Evolutionary conservation across 2,329 filamentous ascomycete genomes (phyloP).

Genomic region (Penicillium vulpinum): DNA sequence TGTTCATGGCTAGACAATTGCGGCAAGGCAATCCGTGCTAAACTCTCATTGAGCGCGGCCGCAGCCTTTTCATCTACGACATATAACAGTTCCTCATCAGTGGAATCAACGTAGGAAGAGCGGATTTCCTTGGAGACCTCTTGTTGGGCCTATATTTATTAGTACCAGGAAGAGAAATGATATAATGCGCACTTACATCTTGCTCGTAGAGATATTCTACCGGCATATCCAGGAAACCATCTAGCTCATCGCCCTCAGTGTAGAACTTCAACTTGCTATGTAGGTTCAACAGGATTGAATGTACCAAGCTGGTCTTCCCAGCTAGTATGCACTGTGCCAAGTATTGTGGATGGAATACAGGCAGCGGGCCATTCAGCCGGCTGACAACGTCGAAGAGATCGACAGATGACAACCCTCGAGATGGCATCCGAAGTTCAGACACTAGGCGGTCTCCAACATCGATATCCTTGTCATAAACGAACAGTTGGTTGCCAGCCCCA

Average conservation of each 20-base stretch:
- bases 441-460: conserved; percentile 62
- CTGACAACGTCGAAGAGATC: conserved; percentile 82
- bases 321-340: conserved; percentile 81
- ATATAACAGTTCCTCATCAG: conserved; percentile 56
- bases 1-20: conserved; percentile 83
- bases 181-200: conserved; percentile 38
- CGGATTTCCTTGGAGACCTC: conserved; percentile 50
- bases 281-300: conserved; percentile 69
- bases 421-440: conserved; percentile 54
- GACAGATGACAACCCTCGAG: conserved; percentile 52
- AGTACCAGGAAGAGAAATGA: conserved; percentile 13
- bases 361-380: conserved; percentile 80
- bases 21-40: conserved; percentile 72
- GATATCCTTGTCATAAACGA: conserved; percentile 77
- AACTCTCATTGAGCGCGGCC: conserved; percentile 68
- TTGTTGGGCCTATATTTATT: conserved; percentile 39
- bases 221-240: conserved; percentile 69
- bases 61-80: conserved; percentile 72
- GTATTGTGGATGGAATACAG: conserved; percentile 90
- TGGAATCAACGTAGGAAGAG: conserved; percentile 54
- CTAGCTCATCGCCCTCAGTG: conserved; percentile 75
- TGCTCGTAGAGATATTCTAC: conserved; percentile 51
- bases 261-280: conserved; percentile 79
- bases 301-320: conserved; percentile 72
- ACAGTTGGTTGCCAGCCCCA: conserved; percentile 86